Base-by-base conservation (phyloP, 805 yeast species). In the Ogataea corticis region DNA sequence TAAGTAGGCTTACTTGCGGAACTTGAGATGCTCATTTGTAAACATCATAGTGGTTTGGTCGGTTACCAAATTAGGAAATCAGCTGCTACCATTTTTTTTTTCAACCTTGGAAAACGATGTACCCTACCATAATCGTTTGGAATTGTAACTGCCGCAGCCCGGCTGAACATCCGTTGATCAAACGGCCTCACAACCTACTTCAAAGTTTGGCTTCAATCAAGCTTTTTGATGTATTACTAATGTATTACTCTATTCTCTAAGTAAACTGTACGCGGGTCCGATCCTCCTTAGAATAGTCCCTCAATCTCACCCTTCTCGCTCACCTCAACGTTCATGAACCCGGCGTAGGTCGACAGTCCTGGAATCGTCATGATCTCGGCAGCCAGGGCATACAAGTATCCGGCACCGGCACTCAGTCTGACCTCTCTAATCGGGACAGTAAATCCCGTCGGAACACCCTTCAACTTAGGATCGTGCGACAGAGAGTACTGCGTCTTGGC, bases 341-440 rank as follows among this genome's bases (percentile, higher is more conserved):
- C 94, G 64, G 87, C 82, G 62, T 85, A 87, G 3, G 95, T 86
- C 46, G 94, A 87, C 63, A 86, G 75, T 49, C 95, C 94, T 23
- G 95, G 95, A 58, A 86, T 86, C 36, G 95, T 86, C 73, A 83
- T 87, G 59, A 86, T 86, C 66, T 85, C 91, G 44, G 89, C 94
- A 4, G 95, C 94, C 58, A 86, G 73, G 4, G 92, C 94, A 61
- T 85, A 86, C 66, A 86, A 73, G 67, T 86, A 86, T 4, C 94
- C 94, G 31, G 94, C 94, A 68, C 95, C 95, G 34, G 92, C 92
- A 67, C 91, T 90, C 55, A 83, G 76, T 63, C 87, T 77, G 46
- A 86, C 82, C 56, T 86, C 95, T 70, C 92, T 77, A 56, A 86
- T 82, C 46, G 95, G 95, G 72, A 86, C 82, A 32, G 74, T 80